Conservation (phyloP, 768 basidiomycete genomes). For the Boletus bicolor region DNA sequence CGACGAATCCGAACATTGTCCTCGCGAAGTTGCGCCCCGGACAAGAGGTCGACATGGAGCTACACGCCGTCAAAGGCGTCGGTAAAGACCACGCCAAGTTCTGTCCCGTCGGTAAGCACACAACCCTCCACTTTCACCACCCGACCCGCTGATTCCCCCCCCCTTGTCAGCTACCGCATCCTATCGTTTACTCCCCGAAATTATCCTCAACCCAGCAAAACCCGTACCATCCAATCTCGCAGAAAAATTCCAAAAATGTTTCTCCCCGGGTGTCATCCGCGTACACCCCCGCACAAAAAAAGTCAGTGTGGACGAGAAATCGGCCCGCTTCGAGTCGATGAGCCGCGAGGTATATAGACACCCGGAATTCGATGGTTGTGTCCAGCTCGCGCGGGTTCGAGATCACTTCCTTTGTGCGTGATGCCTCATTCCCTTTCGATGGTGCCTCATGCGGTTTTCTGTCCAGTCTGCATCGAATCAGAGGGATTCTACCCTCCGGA, state of each 20-base stretch:
- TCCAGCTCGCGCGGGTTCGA: conserved; percentile 79
- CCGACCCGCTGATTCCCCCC: background rate
- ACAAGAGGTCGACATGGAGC: conserved; percentile 77
- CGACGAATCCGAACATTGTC: conserved; percentile 80
- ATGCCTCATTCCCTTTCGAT: background rate
- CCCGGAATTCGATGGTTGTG: conserved; percentile 81
- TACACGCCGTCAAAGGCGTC: conserved; percentile 90
- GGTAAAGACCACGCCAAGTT: conserved; percentile 97
- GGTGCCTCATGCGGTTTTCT: background rate
- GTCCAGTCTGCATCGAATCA: conserved; percentile 82
- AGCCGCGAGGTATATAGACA: conserved; percentile 90
- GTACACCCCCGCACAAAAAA: conserved; percentile 54
- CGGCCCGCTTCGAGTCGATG: conserved; percentile 82
- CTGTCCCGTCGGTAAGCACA: conserved; percentile 78
- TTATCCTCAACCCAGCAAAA: conserved; percentile 63
- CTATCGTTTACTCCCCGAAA: conserved; percentile 87
- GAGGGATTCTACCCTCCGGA: conserved; percentile 87
- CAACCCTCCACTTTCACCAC: background rate
- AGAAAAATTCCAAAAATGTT: conserved; percentile 83
- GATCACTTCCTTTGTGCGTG: conserved; percentile 91
- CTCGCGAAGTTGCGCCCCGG: conserved; percentile 90
- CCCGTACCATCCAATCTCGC: conserved; percentile 77
- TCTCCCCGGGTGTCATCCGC: conserved; percentile 77
- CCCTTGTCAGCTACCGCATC: conserved; percentile 77
- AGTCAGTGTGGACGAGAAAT: conserved; percentile 59